Conservation (phyloP, 345 rosid species). For the Angophora floribunda region DNA sequence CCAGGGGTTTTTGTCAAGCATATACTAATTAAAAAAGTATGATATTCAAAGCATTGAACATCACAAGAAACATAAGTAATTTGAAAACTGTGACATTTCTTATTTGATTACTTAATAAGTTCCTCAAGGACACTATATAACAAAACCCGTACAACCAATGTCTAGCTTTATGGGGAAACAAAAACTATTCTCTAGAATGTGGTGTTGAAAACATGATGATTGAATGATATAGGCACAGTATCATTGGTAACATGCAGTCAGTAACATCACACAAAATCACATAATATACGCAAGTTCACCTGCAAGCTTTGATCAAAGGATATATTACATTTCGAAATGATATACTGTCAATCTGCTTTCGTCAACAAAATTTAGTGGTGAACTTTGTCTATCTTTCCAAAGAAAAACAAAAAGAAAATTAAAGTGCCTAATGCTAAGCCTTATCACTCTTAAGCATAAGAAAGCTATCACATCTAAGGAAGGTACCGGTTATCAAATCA, state of each 20-base stretch:
- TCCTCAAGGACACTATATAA: neutral
- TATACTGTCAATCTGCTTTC: neutral
- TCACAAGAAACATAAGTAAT: neutral
- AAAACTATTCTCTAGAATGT: neutral
- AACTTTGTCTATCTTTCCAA: neutral
- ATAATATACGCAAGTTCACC: neutral
- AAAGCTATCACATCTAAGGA: neutral
- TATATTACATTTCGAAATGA: neutral
- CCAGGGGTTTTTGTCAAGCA: neutral
- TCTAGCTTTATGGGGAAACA: neutral
- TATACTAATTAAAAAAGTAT: neutral
- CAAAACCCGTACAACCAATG: neutral
- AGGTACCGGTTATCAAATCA: neutral
- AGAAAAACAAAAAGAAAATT: neutral
- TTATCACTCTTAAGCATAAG: neutral
- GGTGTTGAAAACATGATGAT: neutral
- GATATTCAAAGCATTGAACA: neutral
- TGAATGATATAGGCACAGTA: neutral
- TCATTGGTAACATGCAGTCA: neutral
- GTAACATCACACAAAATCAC: neutral
- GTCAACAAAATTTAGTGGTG: neutral
- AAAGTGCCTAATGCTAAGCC: neutral
- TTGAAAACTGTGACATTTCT: neutral
- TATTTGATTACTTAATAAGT: constrained; percentile 18
- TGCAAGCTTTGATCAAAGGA: neutral